Evolutionary conservation across 352 stramenopile genomes (phyloP), one percentile per base, ranked within the genome.

Genomic region (Phytophthora europaea): DNA sequence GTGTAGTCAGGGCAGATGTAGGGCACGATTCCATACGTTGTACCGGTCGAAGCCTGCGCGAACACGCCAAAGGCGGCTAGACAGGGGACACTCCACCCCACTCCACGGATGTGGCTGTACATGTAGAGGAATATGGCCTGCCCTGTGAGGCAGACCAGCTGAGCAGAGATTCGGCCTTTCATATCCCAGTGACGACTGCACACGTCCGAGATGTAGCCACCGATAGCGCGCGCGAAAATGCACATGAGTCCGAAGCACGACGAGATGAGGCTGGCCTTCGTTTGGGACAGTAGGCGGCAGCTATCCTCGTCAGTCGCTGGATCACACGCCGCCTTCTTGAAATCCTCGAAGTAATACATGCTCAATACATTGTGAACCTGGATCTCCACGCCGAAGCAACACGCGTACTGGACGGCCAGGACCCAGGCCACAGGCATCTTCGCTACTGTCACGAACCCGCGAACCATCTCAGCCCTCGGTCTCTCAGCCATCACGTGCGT

Each of bases 241-340:
- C 97, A 98, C 90, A 98, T 98, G 68, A 95, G 88, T n/a, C 94
- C 93, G 69, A 98, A 98, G 33, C 97, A 86, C 18, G 91, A 97
- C 1, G 93, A 93, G 75, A 98, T 94, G 16, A 88, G 78, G 36
- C 84, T 89, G 36, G 91, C 90, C 36, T 68, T 70, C 23, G 79
- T 87, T 12, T 75, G 67, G 0, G 52, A 65, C 22, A 74, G 20
- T 15, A 74, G 45, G 5, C 61, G 61, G 26, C 65, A 89, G 3
- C 67, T 62, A 1, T 73, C 55, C 3, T 53, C 59, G 26, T 73
- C 71, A 3, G 54, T 72, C 3, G 53, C 65, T 13, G 53, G 36
- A n/a, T 80, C 71, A 31, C 81, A 89, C 31, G 78, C 89, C 8
- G 64, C 60, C 5, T 83, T 74, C 16, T 80, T 83, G 60, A 98